Conservation (phyloP, 2,329 filamentous ascomycete species). For the Penicillium sp. region DNA sequence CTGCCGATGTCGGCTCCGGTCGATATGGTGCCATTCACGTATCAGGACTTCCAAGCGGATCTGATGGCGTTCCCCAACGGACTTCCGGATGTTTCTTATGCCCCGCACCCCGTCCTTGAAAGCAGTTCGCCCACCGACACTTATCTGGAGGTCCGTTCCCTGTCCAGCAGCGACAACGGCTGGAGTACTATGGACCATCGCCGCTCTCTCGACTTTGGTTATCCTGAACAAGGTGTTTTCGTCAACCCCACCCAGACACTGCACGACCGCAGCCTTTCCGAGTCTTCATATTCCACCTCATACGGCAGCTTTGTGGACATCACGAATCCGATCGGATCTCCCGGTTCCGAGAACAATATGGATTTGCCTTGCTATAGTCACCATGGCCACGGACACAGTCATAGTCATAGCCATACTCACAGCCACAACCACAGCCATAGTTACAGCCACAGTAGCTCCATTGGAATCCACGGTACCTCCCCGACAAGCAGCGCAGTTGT, state of each 20-base stretch:
- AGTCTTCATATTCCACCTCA: slow-evolving; percentile 67
- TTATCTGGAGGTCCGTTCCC: slow-evolving; percentile 75
- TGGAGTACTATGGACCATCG: slow-evolving; percentile 75
- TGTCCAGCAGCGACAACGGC: slow-evolving; percentile 76
- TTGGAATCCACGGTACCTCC: slow-evolving; percentile 21
- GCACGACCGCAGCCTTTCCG: slow-evolving; percentile 76
- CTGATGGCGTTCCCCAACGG: slow-evolving; percentile 51
- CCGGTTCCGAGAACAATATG: slow-evolving; percentile 65
- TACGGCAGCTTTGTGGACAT: slow-evolving; percentile 78
- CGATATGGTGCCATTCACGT: slow-evolving; percentile 61
- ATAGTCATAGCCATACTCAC: slow-evolving; percentile 4
- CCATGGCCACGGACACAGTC: slow-evolving; percentile 19
- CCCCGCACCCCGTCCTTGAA: slow-evolving; percentile 38
- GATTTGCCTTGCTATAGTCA: slow-evolving; percentile 42
- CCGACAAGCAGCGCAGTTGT: slow-evolving; percentile 24
- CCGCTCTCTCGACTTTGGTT: slow-evolving; percentile 60
- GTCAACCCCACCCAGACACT: slow-evolving; percentile 89
- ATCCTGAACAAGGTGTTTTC: slow-evolving; percentile 57
- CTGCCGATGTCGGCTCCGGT: slow-evolving; percentile 46
- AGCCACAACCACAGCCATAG: slow-evolving; percentile 19
- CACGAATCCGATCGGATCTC: slow-evolving; percentile 71
- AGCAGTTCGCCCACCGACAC: slow-evolving; percentile 65
- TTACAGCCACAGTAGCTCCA: slow-evolving; percentile 4
- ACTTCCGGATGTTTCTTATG: slow-evolving; percentile 39
- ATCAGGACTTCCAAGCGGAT: slow-evolving; percentile 69